Evolutionary conservation across 768 basidiomycete species (phyloP).

Genomic region (Russula foetens): DNA sequence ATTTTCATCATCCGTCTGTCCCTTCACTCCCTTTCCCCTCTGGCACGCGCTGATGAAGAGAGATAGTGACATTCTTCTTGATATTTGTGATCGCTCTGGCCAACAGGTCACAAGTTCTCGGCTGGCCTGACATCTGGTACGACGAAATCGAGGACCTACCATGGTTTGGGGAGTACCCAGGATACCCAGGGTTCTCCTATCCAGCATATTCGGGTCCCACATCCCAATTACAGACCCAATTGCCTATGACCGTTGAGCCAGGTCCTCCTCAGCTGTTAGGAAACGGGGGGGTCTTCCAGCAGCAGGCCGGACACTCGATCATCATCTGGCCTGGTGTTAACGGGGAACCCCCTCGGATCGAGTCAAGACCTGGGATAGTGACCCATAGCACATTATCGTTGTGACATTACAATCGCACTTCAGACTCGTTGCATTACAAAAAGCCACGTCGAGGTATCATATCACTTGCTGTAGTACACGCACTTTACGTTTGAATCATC

Average conservation of each 20-base stretch:
- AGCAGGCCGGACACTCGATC: constrained; percentile 51
- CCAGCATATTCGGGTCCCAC: background rate
- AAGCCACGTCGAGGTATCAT: background rate
- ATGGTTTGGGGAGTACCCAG: constrained; percentile 70
- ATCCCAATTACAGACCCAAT: background rate
- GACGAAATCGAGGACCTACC: constrained; percentile 58
- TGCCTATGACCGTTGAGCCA: background rate
- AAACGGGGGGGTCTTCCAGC: constrained; percentile 38
- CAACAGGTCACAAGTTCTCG: constrained; percentile 44
- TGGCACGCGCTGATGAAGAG: constrained; percentile 4
- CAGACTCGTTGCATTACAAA: background rate
- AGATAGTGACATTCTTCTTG: constrained; percentile 40
- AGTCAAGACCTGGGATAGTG: constrained; percentile 43
- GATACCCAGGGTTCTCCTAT: constrained; percentile 31
- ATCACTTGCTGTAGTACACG: constrained; percentile 17
- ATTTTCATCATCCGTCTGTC: constrained; percentile 46
- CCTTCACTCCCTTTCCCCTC: background rate
- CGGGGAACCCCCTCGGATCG: constrained; percentile 53
- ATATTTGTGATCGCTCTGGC: constrained; percentile 41
- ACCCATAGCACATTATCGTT: constrained; percentile 6
- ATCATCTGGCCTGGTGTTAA: constrained; percentile 60
- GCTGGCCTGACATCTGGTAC: constrained; percentile 45
- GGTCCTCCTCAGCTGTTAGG: background rate
- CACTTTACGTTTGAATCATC: constrained; percentile 8
- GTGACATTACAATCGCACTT: background rate